These are phyloP conservation scores for Aegle marmelos DNA, from an alignment of 345 rosid genomes.

Conservation along the genomic window DNA sequence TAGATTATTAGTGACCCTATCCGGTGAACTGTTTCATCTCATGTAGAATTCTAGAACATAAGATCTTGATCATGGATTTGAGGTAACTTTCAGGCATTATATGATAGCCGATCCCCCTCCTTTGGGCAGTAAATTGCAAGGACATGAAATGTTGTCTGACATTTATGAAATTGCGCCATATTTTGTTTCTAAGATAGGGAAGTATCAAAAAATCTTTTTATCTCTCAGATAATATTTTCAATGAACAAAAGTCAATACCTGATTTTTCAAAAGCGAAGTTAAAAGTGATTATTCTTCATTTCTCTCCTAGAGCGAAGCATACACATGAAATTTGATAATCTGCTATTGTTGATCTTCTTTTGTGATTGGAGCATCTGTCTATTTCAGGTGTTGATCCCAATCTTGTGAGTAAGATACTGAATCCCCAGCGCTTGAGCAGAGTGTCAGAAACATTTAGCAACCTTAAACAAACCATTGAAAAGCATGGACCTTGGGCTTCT, in stretches of 20 bases:
- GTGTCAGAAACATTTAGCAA: slow-evolving; percentile 53
- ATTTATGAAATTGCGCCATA: too few relatives aligned
- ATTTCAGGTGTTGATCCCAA: slow-evolving; percentile 75
- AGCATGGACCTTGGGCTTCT: slow-evolving; percentile 83
- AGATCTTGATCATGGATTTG: too few relatives aligned
- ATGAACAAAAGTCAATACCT: background rate
- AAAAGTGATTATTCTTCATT: background rate
- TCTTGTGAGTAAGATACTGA: slow-evolving; percentile 71
- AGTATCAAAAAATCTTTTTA: too few relatives aligned
- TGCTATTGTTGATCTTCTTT: background rate
- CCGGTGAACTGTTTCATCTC: too few relatives aligned
- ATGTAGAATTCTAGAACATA: too few relatives aligned
- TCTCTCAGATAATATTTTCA: too few relatives aligned
- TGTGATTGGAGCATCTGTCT: background rate
- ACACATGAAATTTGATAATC: slow-evolving; percentile 1
- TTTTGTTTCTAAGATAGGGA: too few relatives aligned
- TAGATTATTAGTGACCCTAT: background rate
- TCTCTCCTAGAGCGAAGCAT: background rate
- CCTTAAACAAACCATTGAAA: slow-evolving; percentile 49
- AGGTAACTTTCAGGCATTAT: too few relatives aligned
- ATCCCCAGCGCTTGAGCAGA: slow-evolving; percentile 62
- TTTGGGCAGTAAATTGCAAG: too few relatives aligned
- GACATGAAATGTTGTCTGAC: too few relatives aligned
- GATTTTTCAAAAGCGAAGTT: background rate
- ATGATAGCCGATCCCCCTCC: too few relatives aligned